Evolutionary conservation across 2,329 filamentous ascomycete species (phyloP), one percentile per base, ranked within the genome.

Genomic region (Trichoderma sp.): DNA sequence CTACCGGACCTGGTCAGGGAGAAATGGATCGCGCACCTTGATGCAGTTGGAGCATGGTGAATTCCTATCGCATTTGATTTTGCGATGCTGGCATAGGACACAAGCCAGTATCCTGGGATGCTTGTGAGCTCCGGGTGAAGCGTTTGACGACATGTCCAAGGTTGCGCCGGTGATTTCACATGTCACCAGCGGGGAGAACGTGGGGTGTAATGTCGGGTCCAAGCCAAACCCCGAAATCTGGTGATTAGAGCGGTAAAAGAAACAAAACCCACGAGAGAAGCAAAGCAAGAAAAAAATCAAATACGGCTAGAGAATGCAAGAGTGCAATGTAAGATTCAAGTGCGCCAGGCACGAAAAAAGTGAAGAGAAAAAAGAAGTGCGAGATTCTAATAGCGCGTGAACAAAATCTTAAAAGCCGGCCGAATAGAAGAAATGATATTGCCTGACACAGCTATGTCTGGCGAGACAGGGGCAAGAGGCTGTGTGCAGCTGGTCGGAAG

Each of bases 31-130:
- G 77, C 80, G 73, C 75, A 89, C 88, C 84, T 89, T 90, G 77
- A 86, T 80, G 75, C 88, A 90, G 75, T 90, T 89, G 72, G 87
- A 85, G 76, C 88, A 90, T 4, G 88, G 88, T 53, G 85, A 88
- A 56, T 84, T 85, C 73, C 88, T 84, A 76, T 90, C 87, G 79
- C 88, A 90, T 78, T 88, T 89, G 80, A 89, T 89, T 80, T 90
- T 90, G 76, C 88, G 85, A 76, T 87, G 86, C 77, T 90, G 88
- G 76, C 88, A 90, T 47, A 89, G 81, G 24, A 88, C 86, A 75
- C 87, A 88, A 24, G 86, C 86, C 71, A 88, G 80, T 61, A 88
- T 83, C 75, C 86, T 81, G 15, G 81, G 79, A 14, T 82, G 79
- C 77, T 84, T 86, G 70, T 79, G 78, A 64, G 77, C 12, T 5